Conservation (phyloP, 495 filamentous ascomycete genomes). For the Penicillium tannophilum region DNA sequence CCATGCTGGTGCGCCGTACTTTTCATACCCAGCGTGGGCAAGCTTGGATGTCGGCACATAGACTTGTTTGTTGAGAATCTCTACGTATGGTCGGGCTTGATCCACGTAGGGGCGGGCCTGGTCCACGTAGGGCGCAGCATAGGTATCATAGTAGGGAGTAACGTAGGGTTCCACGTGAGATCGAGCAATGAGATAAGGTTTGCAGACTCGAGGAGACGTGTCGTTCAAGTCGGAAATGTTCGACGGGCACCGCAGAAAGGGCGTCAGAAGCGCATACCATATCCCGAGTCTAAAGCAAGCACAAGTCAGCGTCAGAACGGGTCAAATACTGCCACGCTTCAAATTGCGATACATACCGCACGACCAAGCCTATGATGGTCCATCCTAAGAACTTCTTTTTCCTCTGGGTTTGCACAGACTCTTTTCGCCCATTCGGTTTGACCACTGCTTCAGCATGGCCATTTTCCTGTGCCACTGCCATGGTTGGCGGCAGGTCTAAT, state of each 20-base stretch:
- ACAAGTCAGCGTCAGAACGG: slow-evolving; percentile 6
- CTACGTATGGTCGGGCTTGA: slow-evolving; percentile 70
- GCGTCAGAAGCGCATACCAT: slow-evolving; percentile 83
- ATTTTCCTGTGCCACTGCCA: slow-evolving; percentile 34
- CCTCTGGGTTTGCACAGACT: slow-evolving; percentile 20
- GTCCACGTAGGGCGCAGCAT: slow-evolving; percentile 82
- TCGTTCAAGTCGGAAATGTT: slow-evolving; percentile 64
- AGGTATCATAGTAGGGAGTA: slow-evolving; percentile 82
- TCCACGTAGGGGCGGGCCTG: slow-evolving; percentile 75
- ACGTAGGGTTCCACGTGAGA: slow-evolving; percentile 72
- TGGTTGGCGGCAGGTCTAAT: slow-evolving; percentile 13
- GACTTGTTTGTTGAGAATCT: slow-evolving; percentile 63
- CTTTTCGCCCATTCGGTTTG: slow-evolving; percentile 17
- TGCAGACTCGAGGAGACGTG: slow-evolving; percentile 77
- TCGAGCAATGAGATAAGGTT: slow-evolving; percentile 73
- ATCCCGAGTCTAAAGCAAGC: slow-evolving; percentile 61
- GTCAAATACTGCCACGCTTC: neutral
- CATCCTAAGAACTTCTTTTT: slow-evolving; percentile 47
- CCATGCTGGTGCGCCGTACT: slow-evolving; percentile 78
- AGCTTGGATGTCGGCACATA: slow-evolving; percentile 66
- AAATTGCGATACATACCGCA: slow-evolving; percentile 57
- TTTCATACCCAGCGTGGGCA: slow-evolving; percentile 62
- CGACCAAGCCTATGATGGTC: slow-evolving; percentile 53
- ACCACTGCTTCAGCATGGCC: slow-evolving; percentile 28
- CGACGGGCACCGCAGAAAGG: slow-evolving; percentile 81